Percentiles rank a stretch among this genome's conserved stretches.
Conservation (phyloP, 2,329 filamentous ascomycete species). For the Aspergillus floridensis region DNA sequence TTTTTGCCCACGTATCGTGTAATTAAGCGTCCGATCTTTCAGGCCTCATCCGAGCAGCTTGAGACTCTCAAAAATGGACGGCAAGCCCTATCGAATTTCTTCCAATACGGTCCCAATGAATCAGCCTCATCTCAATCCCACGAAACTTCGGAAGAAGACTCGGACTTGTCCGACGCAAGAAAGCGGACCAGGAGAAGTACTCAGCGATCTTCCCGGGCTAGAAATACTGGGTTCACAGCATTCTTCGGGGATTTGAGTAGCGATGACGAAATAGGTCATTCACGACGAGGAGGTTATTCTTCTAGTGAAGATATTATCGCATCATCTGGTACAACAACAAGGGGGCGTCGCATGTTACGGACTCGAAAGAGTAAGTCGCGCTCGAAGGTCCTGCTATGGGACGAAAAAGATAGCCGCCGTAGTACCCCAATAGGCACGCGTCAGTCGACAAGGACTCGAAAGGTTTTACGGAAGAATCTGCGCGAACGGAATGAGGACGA, state of each 20-base stretch:
- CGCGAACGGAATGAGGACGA: slow-evolving; percentile 42
- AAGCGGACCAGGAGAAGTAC: slow-evolving; percentile 3
- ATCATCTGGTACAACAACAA: slow-evolving; percentile 10
- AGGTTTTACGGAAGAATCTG: slow-evolving; percentile 39
- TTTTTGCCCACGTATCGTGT: neutral
- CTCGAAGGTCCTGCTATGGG: slow-evolving; percentile 6
- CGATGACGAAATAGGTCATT: slow-evolving; percentile 14
- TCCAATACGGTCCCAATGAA: slow-evolving; percentile 11
- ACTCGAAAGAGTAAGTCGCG: slow-evolving; percentile 11
- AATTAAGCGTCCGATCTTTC: slow-evolving; percentile 5
- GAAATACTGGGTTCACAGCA: slow-evolving; percentile 17
- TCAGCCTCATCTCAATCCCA: slow-evolving; percentile 4
- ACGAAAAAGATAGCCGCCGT: slow-evolving; percentile 4
- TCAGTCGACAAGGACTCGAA: slow-evolving; percentile 32
- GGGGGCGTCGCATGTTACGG: slow-evolving; percentile 14
- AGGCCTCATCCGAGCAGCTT: slow-evolving; percentile 30
- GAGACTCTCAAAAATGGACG: slow-evolving; percentile 30
- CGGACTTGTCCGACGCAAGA: slow-evolving; percentile 2
- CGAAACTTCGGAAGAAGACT: slow-evolving; percentile 13
- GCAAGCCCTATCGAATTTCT: slow-evolving; percentile 25
- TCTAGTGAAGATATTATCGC: slow-evolving; percentile 27
- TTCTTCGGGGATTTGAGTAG: slow-evolving; percentile 21
- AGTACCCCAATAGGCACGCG: slow-evolving; percentile 21
- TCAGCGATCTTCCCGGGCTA: slow-evolving; percentile 13
- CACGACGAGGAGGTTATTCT: neutral